phyloP scores from a whole-genome alignment of 192 early-diverging fungal genomes.

The Mortierella alpina region DNA sequence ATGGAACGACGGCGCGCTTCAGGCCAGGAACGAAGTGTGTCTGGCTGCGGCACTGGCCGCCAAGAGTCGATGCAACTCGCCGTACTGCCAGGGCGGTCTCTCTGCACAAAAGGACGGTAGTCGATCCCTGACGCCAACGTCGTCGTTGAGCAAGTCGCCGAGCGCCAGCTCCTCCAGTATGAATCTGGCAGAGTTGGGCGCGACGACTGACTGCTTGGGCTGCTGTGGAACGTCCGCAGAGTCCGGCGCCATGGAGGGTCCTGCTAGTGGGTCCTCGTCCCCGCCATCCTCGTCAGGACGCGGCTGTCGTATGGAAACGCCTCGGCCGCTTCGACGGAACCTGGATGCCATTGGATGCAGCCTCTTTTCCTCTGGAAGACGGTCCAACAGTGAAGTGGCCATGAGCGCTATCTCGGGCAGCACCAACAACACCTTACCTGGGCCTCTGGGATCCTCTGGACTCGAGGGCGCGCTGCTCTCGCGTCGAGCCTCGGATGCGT shows the following conservation, averaged over 20 bases:
- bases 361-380: constrained; percentile 18
- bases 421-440: not conserved
- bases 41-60: constrained; percentile 21
- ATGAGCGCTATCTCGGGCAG: not conserved
- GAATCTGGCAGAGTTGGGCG: constrained; percentile 11
- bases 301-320: constrained; percentile 23
- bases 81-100: constrained; percentile 1
- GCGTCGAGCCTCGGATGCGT: constrained; percentile 34
- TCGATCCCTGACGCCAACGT: constrained; percentile 10
- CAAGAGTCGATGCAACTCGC: constrained; percentile 29
- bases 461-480: constrained; percentile 9
- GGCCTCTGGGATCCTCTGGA: not conserved
- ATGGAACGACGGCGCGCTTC: constrained; percentile 16
- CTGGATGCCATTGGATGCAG: constrained; percentile 23
- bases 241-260: too few species aligned
- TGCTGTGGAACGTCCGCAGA: constrained; percentile 1
- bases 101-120: not conserved
- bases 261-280: constrained; percentile 1
- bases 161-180: constrained; percentile 10
- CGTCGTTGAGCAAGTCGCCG: constrained; percentile 7
- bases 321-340: constrained; percentile 21
- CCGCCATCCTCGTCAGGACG: constrained; percentile 3
- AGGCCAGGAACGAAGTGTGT: constrained; percentile 28
- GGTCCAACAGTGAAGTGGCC: constrained; percentile 27
- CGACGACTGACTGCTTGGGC: constrained; percentile 4